These are phyloP conservation scores for Candida michaelii DNA, from an alignment of 805 yeast species.

Conservation along the genomic window DNA sequence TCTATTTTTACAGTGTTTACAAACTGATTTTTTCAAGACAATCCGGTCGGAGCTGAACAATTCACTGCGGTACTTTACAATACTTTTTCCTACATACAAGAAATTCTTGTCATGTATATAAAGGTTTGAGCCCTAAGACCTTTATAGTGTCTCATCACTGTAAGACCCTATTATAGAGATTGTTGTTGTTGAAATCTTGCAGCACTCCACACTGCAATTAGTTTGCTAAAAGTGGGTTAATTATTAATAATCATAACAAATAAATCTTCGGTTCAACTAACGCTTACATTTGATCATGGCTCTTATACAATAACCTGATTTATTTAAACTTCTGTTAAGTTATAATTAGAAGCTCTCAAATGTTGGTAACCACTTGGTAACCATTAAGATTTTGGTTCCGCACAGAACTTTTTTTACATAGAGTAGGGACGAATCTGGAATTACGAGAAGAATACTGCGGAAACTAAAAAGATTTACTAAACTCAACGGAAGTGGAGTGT, in stretches of 20 bases:
- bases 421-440: background rate
- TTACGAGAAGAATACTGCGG: background rate
- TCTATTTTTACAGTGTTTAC: conserved; percentile 3
- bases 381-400: conserved; percentile 55
- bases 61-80: background rate
- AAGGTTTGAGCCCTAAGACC: background rate
- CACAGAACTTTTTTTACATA: background rate
- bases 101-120: background rate
- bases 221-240: background rate
- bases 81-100: background rate
- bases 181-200: background rate
- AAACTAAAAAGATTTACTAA: background rate
- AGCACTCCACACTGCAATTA: background rate
- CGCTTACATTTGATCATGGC: no score
- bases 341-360: conserved; percentile 68
- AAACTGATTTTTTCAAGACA: background rate
- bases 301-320: background rate
- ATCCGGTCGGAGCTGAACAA: background rate
- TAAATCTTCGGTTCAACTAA: no score
- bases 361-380: conserved; percentile 59
- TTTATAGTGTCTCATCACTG: background rate
- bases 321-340: background rate
- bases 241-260: background rate
- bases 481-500: background rate
- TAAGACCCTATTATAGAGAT: background rate